These are phyloP conservation scores for Lepidopterella palustris DNA, from an alignment of 495 filamentous ascomycete genomes.

Conservation along the genomic window DNA sequence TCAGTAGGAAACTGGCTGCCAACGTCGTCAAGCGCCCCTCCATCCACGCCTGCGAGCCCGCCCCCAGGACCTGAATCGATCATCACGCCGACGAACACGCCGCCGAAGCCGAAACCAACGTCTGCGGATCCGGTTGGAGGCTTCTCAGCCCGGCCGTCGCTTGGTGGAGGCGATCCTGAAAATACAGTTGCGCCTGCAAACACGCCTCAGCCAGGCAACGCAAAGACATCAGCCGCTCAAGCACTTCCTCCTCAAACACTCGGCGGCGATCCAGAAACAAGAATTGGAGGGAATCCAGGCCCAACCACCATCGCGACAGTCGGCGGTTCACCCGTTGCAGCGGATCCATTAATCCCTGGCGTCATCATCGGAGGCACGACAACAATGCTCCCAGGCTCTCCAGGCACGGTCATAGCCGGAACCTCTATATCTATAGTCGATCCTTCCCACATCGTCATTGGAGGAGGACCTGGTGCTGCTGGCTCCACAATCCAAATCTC, in stretches of 20 bases:
- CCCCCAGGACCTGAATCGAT: background rate
- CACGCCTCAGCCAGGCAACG: background rate
- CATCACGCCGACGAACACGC: background rate
- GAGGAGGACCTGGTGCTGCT: background rate
- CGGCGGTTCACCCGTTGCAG: conserved; percentile 3
- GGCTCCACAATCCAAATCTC: conserved; percentile 9
- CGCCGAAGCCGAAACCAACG: background rate
- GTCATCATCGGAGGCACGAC: background rate
- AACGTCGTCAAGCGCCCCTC: background rate
- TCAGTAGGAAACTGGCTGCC: conserved; percentile 11
- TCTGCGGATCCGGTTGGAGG: background rate
- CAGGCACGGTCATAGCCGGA: conserved; percentile 7
- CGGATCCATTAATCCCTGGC: background rate
- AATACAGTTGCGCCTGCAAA: background rate
- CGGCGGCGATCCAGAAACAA: background rate
- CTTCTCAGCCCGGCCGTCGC: background rate
- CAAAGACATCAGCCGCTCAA: background rate
- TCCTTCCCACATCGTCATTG: conserved; percentile 10
- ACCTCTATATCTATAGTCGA: conserved; percentile 9
- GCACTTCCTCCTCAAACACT: background rate
- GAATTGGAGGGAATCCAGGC: background rate
- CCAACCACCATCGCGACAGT: conserved; percentile 17
- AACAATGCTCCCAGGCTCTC: conserved; percentile 8
- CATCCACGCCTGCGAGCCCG: background rate
- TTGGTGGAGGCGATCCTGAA: background rate